Evolutionary conservation across 768 basidiomycete species (phyloP).

Genomic region (Asterophora parasitica): DNA sequence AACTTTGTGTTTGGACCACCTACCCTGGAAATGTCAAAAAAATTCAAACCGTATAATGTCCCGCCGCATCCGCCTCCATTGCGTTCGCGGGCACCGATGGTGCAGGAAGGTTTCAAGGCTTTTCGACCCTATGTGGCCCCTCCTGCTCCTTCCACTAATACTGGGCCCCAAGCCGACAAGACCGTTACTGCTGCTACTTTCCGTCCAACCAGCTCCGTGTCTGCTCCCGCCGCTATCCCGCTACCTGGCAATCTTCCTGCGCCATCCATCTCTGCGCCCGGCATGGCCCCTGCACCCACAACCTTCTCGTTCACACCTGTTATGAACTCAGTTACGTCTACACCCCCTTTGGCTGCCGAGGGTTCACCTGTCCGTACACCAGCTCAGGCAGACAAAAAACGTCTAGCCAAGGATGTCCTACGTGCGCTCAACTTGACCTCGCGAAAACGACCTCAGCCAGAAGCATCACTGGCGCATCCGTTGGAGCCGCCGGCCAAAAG

Average conservation of each 20-base stretch:
- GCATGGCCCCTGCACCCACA: not conserved
- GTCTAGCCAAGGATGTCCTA: conserved; percentile 54
- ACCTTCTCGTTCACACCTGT: not conserved
- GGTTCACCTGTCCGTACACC: conserved; percentile 24
- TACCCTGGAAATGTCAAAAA: not conserved
- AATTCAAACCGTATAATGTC: conserved; percentile 8
- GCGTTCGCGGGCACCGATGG: not conserved
- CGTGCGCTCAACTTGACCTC: conserved; percentile 38
- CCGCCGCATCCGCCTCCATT: conserved; percentile 1
- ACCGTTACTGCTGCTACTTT: too few relatives aligned
- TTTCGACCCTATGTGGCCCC: too few relatives aligned
- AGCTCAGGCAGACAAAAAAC: conserved; percentile 41
- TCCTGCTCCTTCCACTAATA: not conserved
- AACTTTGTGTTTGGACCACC: not conserved
- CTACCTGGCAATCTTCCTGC: not conserved
- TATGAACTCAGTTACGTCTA: not conserved
- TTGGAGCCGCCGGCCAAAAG: conserved; percentile 11
- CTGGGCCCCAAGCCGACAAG: too few relatives aligned
- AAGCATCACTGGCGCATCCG: not conserved
- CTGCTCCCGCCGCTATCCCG: too few relatives aligned
- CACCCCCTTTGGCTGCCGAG: not conserved
- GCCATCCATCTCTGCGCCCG: not conserved
- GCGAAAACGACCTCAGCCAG: conserved; percentile 20
- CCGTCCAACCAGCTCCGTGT: too few relatives aligned
- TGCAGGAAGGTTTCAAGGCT: too few relatives aligned